Base-by-base conservation (phyloP, 2,329 filamentous ascomycete species). In the Exophiala sideris region DNA sequence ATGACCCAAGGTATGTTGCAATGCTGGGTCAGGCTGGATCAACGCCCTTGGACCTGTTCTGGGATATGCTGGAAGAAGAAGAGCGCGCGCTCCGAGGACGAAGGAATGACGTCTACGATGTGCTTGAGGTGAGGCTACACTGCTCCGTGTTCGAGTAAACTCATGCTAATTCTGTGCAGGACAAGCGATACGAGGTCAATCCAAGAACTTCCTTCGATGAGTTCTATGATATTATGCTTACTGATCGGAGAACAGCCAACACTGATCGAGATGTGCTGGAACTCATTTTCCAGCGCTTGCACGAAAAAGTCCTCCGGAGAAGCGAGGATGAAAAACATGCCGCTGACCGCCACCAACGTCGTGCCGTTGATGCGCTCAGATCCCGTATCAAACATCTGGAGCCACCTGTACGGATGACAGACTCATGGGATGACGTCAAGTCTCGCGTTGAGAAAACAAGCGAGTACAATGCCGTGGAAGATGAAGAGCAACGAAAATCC, bases 31-130 rank as follows among this genome's bases (percentile, higher is more conserved):
- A 95, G 67, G 73, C 82, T 54, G 91, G 92, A 52, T 96, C 91
- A 3, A 88, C 84, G 3, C 89, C 94, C 11, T 80, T 96, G 61
- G 91, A 97, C 66, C 78, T 99, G 5, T 97, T 99, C 75, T 96
- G 92, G 90, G 94, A 99, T 69, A 78, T 91, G 45, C 80, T 97
- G 21, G 94, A 97, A 69, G 91, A 96, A 69, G 91, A 97, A 70
- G 92, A 99, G 67, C 84, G 88, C 54, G 85, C 86, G n/a, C 77
- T 96, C 45, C 86, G 91, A 57, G 85, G 83, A 46, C 86, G 87
- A 45, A 81, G 89, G 57, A 95, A 94, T 67, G 85, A 91, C 67
- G 88, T 95, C 36, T 76, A 94, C 61, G 91, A 96, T 73, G 89
- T 94, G 62, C 79, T 96, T 63, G 89, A 95, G 78, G 89, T 94